Conservation (phyloP, 176 grass and related monocot genomes). For the Avena insularis region DNA sequence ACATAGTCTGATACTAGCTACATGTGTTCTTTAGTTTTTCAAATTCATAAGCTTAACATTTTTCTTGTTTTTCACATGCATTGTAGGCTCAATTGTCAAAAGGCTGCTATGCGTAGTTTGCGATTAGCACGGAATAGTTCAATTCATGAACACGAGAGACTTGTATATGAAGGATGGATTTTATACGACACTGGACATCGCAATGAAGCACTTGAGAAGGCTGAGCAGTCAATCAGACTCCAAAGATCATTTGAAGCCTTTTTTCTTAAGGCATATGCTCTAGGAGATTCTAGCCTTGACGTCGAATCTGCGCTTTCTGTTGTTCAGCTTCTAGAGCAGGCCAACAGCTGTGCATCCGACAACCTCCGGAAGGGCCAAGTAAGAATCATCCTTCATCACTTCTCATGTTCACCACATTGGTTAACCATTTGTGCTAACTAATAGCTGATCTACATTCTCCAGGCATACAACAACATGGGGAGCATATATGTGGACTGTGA, state of each 20-base stretch:
- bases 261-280: constrained; percentile 90
- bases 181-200: constrained; percentile 88
- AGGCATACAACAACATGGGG: constrained; percentile 99
- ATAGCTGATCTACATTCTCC: neutral
- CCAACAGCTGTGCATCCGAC: constrained; percentile 90
- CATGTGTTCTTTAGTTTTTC: neutral
- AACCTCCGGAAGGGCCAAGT: constrained; percentile 98
- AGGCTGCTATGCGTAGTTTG: constrained; percentile 85
- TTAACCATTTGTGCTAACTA: neutral
- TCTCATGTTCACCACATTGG: neutral
- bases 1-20: neutral
- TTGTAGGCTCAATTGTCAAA: constrained; percentile 88
- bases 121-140: constrained; percentile 77
- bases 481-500: constrained; percentile 94
- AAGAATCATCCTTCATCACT: constrained; percentile 16
- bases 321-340: constrained; percentile 81
- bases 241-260: constrained; percentile 96
- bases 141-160: constrained; percentile 67
- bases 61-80: neutral
- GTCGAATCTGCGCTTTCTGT: constrained; percentile 64
- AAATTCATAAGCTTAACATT: neutral
- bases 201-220: constrained; percentile 85
- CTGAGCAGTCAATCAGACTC: constrained; percentile 74
- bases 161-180: constrained; percentile 98
- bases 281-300: constrained; percentile 83